Base-by-base conservation (phyloP, 2,329 filamentous ascomycete genomes). In the Iodosphaeria phyllophila region DNA sequence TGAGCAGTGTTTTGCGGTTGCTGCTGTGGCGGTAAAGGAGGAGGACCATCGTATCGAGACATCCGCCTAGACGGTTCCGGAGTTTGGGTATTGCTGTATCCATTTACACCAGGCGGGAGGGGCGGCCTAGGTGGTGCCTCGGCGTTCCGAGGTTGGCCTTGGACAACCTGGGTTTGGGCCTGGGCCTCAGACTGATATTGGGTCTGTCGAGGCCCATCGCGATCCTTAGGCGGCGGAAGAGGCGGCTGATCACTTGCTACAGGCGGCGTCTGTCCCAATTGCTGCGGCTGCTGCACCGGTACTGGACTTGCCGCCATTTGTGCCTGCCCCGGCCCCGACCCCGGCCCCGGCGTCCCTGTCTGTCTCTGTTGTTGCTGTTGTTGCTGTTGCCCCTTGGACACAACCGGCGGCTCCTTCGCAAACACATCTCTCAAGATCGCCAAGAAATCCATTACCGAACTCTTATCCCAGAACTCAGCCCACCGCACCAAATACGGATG, bases 401-500 rank as follows among this genome's bases (percentile, higher is more conserved):
- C 71, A 4, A 95, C 79, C 0, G 89, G 89, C 6, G 89, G 89
- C 41, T 98, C 89, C 50, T 91, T 92, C 18, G 83, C 75, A 44
- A 98, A 98, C 13, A 95, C 61, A 27, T 89, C 80, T 35, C 76
- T 67, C 4, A 98, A 52, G 15, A 92, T 76, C 10, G 68, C 70
- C 3, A 95, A 52, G 29, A 95, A 80, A 42, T 92, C 83, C 20
- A 76, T 54, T 3, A 93, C 56, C 16, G 72, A 84, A 69, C 77
- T 56, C 49, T 91, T 80, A 67, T 92, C 80, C 77, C 79, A 89
- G 38, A 78, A 86, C 35, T 80, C 72, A 16, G 64, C 57, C 89
- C 89, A 98, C 32, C 82, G 74, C 16, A 82, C 79, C 23, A 98
- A 57, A 47, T 95, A 98, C 18, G 89, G 89, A 46, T 98, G 89